Evolutionary conservation across 345 rosid genomes (phyloP), one percentile per base, ranked within the genome.

Genomic region (Salix suchowensis): DNA sequence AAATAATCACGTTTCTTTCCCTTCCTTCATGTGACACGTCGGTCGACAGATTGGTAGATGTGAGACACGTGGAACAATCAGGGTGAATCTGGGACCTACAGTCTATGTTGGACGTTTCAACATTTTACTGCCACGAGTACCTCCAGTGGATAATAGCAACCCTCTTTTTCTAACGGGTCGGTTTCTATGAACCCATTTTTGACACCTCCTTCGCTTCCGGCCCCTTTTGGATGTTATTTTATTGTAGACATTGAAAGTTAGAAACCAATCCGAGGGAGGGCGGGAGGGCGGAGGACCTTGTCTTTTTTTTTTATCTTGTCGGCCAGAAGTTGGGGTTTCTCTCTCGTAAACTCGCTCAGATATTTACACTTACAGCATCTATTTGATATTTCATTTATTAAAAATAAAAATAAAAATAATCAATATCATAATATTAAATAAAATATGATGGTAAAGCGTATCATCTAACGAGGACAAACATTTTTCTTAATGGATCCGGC

Each of bases 71-170:
- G 82, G 71, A 73, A 16, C 1, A 28, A 68, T 71, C 72, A 21
- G 12, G 21, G 19, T 7, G 0, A 0, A 24, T 19, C 79, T 76
- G 77, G 86, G 82, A 3, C 81, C 74, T 4, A 37, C 4, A 0
- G 16, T 24, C n/a, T 3, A 44, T 15, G 16, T 11, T 13, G 50
- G 26, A 71, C 0, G 37, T 64, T 7, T 87, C 86, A 84, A 74
- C 21, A 58, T 67, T 72, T 79, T 71, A 76, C 79, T 76, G 86
- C 87, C 88, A 82, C 87, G 85, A 75, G 12, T 67, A 46, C 78
- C 52, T 26, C 39, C 5, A 64, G 64, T 73, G 85, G 86, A 84
- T 84, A 75, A 84, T 58, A 87, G 48, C 79, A 72, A 34, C 65
- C 46, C 71, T 52, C 19, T 19, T 37, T n/a, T 9, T 36, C 11